A percentile compares a stretch with the other conserved stretches of the same genome.
Conservation (phyloP, 2,329 filamentous ascomycete genomes). For the Periconia sp. region DNA sequence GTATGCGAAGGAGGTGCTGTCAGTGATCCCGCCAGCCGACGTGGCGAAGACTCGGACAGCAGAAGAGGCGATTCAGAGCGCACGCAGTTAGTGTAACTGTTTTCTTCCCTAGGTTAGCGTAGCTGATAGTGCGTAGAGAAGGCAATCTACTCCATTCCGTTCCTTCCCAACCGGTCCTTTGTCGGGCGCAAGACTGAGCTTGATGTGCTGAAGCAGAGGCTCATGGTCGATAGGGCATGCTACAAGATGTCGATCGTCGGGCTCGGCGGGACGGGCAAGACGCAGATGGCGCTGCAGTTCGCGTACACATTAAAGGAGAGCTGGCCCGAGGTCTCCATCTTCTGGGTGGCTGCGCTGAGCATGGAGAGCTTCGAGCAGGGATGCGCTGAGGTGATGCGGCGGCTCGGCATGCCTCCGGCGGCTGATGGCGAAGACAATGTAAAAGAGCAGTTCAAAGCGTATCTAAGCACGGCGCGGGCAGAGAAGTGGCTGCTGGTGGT, state of each 20-base stretch:
- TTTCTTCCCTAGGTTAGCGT: not conserved
- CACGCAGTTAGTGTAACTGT: constrained; percentile 2
- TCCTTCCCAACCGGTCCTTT: not conserved
- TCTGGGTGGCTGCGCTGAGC: constrained; percentile 19
- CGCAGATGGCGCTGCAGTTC: constrained; percentile 28
- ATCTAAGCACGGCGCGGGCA: constrained; percentile 2
- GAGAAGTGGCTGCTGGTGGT: constrained; percentile 50
- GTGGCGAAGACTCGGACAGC: constrained; percentile 1
- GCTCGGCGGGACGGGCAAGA: constrained; percentile 31
- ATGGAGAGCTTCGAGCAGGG: constrained; percentile 16
- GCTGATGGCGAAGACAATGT: not conserved
- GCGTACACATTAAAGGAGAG: constrained; percentile 22
- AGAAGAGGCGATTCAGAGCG: constrained; percentile 6
- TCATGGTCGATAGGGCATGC: constrained; percentile 9
- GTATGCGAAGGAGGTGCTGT: constrained; percentile 20
- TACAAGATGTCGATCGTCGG: constrained; percentile 21
- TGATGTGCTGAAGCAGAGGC: constrained; percentile 16
- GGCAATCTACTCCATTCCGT: not conserved
- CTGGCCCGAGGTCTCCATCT: constrained; percentile 12
- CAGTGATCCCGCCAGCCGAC: constrained; percentile 9
- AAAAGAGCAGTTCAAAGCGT: not conserved
- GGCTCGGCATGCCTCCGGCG: not conserved
- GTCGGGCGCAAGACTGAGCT: constrained; percentile 8
- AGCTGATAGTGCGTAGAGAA: not conserved
- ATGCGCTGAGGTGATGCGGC: not conserved